Evolutionary conservation across 441 rosid genomes (phyloP).

Genomic region (Croton laevigatus): DNA sequence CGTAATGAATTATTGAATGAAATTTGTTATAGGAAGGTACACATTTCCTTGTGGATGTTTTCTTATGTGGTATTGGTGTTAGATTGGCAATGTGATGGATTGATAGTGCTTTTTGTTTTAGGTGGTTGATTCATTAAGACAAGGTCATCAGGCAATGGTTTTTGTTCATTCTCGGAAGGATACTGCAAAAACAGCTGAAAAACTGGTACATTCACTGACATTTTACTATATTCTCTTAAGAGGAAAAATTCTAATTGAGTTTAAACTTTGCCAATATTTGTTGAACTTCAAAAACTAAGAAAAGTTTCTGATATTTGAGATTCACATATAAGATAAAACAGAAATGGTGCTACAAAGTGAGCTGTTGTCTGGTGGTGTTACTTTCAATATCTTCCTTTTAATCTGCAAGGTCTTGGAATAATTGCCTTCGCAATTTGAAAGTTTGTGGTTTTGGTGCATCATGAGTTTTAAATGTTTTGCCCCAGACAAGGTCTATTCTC

Average conservation of each 20-base stretch:
- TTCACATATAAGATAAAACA: background rate
- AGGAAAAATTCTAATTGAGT: background rate
- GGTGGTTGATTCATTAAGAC: slow-evolving; percentile 86
- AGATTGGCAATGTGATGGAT: slow-evolving; percentile 26
- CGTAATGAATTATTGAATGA: slow-evolving; percentile 85
- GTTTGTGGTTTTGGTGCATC: background rate
- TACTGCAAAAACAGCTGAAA: slow-evolving; percentile 94
- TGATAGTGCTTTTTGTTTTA: slow-evolving; percentile 33
- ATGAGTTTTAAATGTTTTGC: background rate
- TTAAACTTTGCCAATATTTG: background rate
- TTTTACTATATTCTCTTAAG: background rate
- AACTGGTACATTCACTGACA: slow-evolving; percentile 51
- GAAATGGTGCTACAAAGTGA: background rate
- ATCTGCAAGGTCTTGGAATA: background rate
- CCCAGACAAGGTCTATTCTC: background rate
- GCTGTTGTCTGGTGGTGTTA: background rate
- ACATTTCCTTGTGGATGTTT: slow-evolving; percentile 21
- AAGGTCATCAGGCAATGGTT: slow-evolving; percentile 97
- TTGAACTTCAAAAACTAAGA: background rate
- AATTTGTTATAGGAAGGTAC: slow-evolving; percentile 94
- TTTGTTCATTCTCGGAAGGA: slow-evolving; percentile 99
- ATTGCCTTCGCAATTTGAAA: background rate
- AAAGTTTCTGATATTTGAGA: background rate
- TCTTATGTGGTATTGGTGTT: slow-evolving; percentile 20
- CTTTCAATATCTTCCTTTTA: background rate